Percentiles rank a stretch among this genome's conserved stretches.
phyloP scores from a whole-genome alignment of 2,329 filamentous ascomycete species.

The Biscogniauxia marginata region DNA sequence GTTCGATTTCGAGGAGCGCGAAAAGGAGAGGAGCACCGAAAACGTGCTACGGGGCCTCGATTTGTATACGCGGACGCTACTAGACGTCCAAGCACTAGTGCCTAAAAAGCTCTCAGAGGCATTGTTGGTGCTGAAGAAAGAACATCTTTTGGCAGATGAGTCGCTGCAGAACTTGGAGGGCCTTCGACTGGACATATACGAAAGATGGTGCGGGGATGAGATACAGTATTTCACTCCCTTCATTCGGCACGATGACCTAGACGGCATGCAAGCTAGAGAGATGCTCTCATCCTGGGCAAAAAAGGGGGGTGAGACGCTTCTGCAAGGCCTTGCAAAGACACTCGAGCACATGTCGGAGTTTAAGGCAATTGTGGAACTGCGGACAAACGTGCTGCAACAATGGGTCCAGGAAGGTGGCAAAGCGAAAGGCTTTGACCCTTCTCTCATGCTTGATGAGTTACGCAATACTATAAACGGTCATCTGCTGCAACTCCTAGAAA shows the following conservation, averaged over 20 bases:
- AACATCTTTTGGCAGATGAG: slow-evolving; percentile 69
- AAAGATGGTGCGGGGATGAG: slow-evolving; percentile 78
- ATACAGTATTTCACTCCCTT: slow-evolving; percentile 85
- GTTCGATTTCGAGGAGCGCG: slow-evolving; percentile 50
- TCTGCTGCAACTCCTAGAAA: slow-evolving; percentile 61
- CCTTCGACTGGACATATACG: slow-evolving; percentile 73
- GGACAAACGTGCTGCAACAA: slow-evolving; percentile 67
- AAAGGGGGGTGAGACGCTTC: slow-evolving; percentile 56
- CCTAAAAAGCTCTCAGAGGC: slow-evolving; percentile 70
- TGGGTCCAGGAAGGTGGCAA: slow-evolving; percentile 72
- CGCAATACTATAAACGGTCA: slow-evolving; percentile 68
- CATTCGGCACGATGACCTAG: slow-evolving; percentile 76
- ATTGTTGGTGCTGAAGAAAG: slow-evolving; percentile 65
- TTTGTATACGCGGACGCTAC: slow-evolving; percentile 73
- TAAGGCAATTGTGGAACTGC: slow-evolving; percentile 65
- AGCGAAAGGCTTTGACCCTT: slow-evolving; percentile 64
- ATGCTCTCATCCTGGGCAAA: slow-evolving; percentile 64
- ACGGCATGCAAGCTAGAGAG: slow-evolving; percentile 57
- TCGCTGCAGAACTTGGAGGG: slow-evolving; percentile 65
- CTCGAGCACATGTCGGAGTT: slow-evolving; percentile 64
- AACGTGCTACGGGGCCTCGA: slow-evolving; percentile 64
- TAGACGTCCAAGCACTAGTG: slow-evolving; percentile 74
- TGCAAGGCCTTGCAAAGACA: slow-evolving; percentile 60
- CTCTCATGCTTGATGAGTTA: slow-evolving; percentile 66
- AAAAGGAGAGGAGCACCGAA: slow-evolving; percentile 40